These are phyloP conservation scores for Fusarium bactridioides DNA, from an alignment of 2,329 filamentous ascomycete species.

Conservation along the genomic window DNA sequence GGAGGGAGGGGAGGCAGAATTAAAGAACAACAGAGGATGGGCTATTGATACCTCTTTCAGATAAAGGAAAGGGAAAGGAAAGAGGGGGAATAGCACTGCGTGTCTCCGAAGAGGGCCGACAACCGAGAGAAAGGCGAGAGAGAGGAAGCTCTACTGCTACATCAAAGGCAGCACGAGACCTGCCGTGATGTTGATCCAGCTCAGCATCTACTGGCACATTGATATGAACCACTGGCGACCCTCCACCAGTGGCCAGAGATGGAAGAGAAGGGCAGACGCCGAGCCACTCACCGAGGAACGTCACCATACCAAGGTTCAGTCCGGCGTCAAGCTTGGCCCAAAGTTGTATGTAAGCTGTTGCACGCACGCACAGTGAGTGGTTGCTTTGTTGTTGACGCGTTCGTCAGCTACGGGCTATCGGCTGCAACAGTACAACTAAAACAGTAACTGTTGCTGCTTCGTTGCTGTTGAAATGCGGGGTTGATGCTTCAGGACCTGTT, in stretches of 20 bases:
- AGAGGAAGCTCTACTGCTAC: slow-evolving; percentile 12
- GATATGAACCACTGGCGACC: slow-evolving; percentile 44
- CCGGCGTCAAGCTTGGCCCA: slow-evolving; percentile 14
- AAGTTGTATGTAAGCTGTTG: neutral
- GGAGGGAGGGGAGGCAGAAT: slow-evolving; percentile 23
- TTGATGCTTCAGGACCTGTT: neutral
- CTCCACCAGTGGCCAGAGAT: slow-evolving; percentile 39
- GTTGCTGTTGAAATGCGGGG: slow-evolving; percentile 24
- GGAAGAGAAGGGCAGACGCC: slow-evolving; percentile 21
- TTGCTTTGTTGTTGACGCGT: slow-evolving; percentile 12
- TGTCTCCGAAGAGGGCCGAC: slow-evolving; percentile 23
- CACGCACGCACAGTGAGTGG: neutral
- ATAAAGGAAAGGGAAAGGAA: neutral
- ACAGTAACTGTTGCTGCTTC: neutral
- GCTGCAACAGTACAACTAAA: neutral
- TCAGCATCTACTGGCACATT: slow-evolving; percentile 22
- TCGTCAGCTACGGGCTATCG: slow-evolving; percentile 7
- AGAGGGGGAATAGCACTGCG: slow-evolving; percentile 8
- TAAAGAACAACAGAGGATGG: slow-evolving; percentile 15
- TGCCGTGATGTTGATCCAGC: slow-evolving; percentile 38
- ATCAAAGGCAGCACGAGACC: slow-evolving; percentile 33
- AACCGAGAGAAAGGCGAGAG: slow-evolving; percentile 28
- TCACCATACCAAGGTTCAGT: slow-evolving; percentile 37
- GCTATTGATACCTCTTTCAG: slow-evolving; percentile 27
- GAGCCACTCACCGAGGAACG: slow-evolving; percentile 38